Evolutionary conservation across 352 stramenopile species (phyloP).

Genomic region (Blastocystis sp.): DNA sequence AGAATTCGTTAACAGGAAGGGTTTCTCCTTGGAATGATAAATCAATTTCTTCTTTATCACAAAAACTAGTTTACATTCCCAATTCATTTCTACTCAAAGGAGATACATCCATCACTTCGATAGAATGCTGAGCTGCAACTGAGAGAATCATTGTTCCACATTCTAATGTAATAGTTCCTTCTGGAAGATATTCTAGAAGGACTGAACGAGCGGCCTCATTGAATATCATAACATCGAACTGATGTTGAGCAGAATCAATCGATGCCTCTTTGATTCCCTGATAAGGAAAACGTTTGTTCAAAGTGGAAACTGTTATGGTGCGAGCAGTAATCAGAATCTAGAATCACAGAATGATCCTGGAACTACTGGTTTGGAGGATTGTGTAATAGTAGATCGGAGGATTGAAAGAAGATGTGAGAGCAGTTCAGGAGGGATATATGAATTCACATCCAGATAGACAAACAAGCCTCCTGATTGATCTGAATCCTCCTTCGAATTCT

Average conservation of each 20-base stretch:
- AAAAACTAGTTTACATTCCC: neutral
- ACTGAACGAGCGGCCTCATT: neutral
- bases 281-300: conserved; percentile 23
- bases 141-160: neutral
- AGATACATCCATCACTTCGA: conserved; percentile 18
- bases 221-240: conserved; percentile 30
- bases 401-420: conserved; percentile 1
- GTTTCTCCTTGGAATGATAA: neutral
- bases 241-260: neutral
- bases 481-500: neutral
- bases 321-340: neutral
- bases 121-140: neutral
- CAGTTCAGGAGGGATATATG: conserved; percentile 17
- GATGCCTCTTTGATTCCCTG: neutral
- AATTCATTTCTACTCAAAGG: neutral
- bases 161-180: neutral
- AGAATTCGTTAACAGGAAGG: neutral
- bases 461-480: neutral
- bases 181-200: neutral
- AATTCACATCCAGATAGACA: conserved; percentile 12
- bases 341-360: neutral
- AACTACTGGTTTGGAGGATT: neutral
- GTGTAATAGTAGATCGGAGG: neutral
- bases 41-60: conserved; percentile 15
- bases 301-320: neutral